Evolutionary conservation across 352 stramenopile species (phyloP), one percentile per base, ranked within the genome.

Genomic region (Thraustotheca clavata): DNA sequence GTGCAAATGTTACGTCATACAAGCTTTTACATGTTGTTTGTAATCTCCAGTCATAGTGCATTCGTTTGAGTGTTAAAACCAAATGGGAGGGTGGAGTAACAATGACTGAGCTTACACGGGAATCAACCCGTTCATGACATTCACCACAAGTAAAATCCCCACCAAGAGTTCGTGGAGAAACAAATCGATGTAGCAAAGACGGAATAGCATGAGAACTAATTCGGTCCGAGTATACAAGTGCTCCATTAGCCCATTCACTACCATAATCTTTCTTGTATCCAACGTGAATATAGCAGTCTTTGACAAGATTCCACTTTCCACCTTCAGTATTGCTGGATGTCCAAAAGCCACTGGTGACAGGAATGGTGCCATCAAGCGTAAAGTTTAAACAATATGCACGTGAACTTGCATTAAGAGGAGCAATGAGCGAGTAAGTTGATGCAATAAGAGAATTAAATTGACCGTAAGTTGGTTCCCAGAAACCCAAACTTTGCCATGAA

Each of bases 261-360:
- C 84, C 85, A 59, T 94, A 95, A 62, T 95, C 87, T 49, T 91
- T 92, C 73, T 95, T 95, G 71, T 92, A 95, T 7, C 79, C 86
- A 14, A 95, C 62, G 33, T 87, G 87, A 22, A 95, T 83, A 48
- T 94, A 94, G 27, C 76, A 77, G 54, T 95, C 86, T 40, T 90
- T 89, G 38, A 91, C 71, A 3, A 95, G 67, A 49, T 84, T 82
- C 87, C 87, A 95, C 43, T 71, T 73, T 14, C 73, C 74, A 39
- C 73, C 70, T 7, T 67, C 68, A 39, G 8, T 16, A 20, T 48
- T 7, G 35, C 59, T 12, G 26, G 54, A n/a, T 26, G 39, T 55
- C 14, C 32, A 62, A 14, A n/a, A 47, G 20, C 54, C 54, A 18
- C 18, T n/a, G 4, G 50, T 32, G 18, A 43, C 11, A 39, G 41